Percentiles rank a stretch among this genome's conserved stretches.
These are phyloP conservation scores for Pichia sp. DNA, from an alignment of 1,139 yeast genomes.

Conservation along the genomic window DNA sequence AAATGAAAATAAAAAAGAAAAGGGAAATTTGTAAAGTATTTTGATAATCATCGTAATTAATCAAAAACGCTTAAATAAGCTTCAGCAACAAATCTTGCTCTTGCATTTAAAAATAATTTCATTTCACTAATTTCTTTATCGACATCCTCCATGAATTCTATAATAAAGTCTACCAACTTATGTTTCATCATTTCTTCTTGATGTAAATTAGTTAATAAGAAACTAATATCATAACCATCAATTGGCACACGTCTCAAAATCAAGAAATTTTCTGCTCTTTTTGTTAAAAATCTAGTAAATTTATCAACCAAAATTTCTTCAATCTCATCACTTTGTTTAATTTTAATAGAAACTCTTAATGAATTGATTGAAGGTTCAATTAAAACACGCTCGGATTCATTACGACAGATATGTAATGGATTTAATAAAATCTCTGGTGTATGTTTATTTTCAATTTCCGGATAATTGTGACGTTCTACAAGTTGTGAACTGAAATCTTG, in stretches of 20 bases:
- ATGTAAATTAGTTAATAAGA: conserved; percentile 87
- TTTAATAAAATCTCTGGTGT: conserved; percentile 79
- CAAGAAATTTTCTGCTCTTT: conserved; percentile 91
- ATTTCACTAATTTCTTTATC: conserved; percentile 98
- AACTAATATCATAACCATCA: conserved; percentile 87
- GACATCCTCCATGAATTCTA: conserved; percentile 98
- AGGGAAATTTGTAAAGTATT: neutral
- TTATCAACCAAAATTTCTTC: conserved; percentile 91
- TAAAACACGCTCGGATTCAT: conserved; percentile 85
- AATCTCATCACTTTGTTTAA: conserved; percentile 96
- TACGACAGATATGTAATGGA: conserved; percentile 86
- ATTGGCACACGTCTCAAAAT: conserved; percentile 89
- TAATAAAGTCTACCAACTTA: conserved; percentile 90
- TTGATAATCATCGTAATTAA: conserved; percentile 21
- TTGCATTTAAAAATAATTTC: conserved; percentile 92
- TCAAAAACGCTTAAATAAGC: conserved; percentile 78
- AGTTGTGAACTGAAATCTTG: conserved; percentile 93
- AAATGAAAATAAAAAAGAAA: neutral
- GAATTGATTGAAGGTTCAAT: conserved; percentile 94
- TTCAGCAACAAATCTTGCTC: conserved; percentile 98
- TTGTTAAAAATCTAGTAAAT: conserved; percentile 86
- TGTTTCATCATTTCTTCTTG: conserved; percentile 94
- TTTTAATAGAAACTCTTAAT: conserved; percentile 79
- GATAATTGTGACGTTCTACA: conserved; percentile 95
- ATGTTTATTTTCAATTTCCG: conserved; percentile 85